Evolutionary conservation across 768 basidiomycete species (phyloP), one percentile per base, ranked within the genome.

Genomic region (Podaxis mareebaensis): DNA sequence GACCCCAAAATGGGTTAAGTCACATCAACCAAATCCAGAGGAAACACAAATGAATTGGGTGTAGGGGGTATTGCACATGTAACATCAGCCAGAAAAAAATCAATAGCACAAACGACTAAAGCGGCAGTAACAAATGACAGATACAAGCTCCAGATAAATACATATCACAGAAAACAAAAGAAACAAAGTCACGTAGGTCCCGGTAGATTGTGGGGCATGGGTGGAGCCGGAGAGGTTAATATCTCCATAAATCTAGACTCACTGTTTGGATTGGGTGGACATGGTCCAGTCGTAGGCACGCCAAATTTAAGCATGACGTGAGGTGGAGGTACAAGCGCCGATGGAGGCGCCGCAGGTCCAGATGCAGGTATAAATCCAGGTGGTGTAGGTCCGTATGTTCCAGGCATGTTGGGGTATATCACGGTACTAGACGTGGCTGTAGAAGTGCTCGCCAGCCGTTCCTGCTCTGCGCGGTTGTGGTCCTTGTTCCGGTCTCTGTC

Each of bases 401-500:
- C 22, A 39, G 59, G 11, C 8, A 26, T 52, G 20, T 30, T 38
- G 22, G 28, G 20, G 33, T 33, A 33, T 33, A 33, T n/a, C 49
- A 33, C 12, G 12, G 36, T 46, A 22, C 10, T 20, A 2, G 48
- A 24, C 3, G 8, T 10, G 22, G 49, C 3, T 8, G 26, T 28
- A 40, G 36, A n/a, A 20, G 49, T 22, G 52, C 42, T 53, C 12
- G 44, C 36, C 13, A 22, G 44, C 4, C 20, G 61, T 24, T 65
- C 64, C 53, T 59, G 57, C 12, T 53, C 63, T 20, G 63, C 55
- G 22, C 63, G 66, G 44, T 58, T 42, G 66, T 58, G 53, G 15
- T 66, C 64, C 28, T 39, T 60, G 24, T 40, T 39, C 22, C 61
- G 60, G 3, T 70, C 67, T 22, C 64, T 65, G 44, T 70, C 68